phyloP scores from a whole-genome alignment of 1,284 basidiomycete species.

The Ustilago bromivora region DNA sequence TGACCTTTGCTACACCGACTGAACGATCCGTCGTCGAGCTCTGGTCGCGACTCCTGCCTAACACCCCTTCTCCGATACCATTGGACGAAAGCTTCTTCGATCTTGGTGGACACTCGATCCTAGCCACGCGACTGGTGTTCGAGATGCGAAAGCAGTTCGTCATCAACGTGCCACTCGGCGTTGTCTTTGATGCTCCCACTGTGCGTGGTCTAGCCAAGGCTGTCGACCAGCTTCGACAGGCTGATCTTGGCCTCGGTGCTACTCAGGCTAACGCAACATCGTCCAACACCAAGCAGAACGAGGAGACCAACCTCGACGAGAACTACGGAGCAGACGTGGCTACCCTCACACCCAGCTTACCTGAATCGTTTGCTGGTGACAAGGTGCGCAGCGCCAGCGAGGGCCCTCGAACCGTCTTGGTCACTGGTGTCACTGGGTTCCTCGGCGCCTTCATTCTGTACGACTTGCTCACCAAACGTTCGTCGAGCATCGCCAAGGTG shows the following conservation, averaged over 20 bases:
- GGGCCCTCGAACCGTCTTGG: conserved; percentile 79
- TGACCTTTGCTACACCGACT: conserved; percentile 74
- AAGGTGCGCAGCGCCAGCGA: conserved; percentile 31
- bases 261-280: conserved; percentile 50
- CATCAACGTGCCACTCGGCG: conserved; percentile 88
- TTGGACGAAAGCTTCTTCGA: conserved; percentile 98
- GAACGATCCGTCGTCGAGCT: conserved; percentile 80
- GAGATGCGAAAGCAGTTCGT: conserved; percentile 94
- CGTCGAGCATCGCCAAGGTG: conserved; percentile 81
- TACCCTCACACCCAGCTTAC: conserved; percentile 73
- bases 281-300: conserved; percentile 39
- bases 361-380: conserved; percentile 51
- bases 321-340: conserved; percentile 87
- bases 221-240: conserved; percentile 81
- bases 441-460: conserved; percentile 91
- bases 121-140: conserved; percentile 96
- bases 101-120: conserved; percentile 96
- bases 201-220: conserved; percentile 83
- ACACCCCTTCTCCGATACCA: conserved; percentile 81
- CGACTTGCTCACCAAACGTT: conserved; percentile 78
- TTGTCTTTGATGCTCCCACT: conserved; percentile 93
- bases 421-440: conserved; percentile 98
- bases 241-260: conserved; percentile 81
- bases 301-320: conserved; percentile 61
- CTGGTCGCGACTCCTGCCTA: conserved; percentile 88